Base-by-base conservation (phyloP, 176 grass and related monocot species). In the Juncus inflexus region DNA sequence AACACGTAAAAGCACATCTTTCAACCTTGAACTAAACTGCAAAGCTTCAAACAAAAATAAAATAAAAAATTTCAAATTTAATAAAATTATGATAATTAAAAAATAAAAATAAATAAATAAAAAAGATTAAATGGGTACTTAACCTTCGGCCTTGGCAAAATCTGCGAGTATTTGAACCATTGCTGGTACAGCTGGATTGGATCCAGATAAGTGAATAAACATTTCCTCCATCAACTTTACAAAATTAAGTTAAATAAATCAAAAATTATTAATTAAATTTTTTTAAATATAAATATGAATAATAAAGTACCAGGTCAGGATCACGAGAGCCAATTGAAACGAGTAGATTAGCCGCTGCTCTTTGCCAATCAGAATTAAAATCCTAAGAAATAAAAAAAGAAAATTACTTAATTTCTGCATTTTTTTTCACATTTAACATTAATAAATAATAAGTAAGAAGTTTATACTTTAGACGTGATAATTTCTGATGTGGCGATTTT, bases 141-240 rank as follows among this genome's bases (percentile, higher is more conserved):
- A 66, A 96, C 92, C 92, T 96, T 96, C 92, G 35, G 79, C 74
- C 11, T 70, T 83, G 12, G 92, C 87, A 52, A 89, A 96, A 61
- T 96, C 92, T 80, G 92, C 87, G 75, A 96, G 77, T 83, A 96
- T 96, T 63, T 96, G 92, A 76, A 96, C 70, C 84, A 96, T 91
- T 72, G 92, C 77, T 74, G 88, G 92, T 66, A 89, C 73, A 78
- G 92, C 79, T 81, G 82, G 87, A 83, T 74, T 86, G 74, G 92
- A 78, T 80, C 92, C 92, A 66, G 92, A 83, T 68, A 96, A 77
- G 54, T 96, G 83, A 81, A 96, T 81, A 83, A 96, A 96, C 70
- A 96, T 75, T 74, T 96, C 92, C 58, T 86, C 92, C 92, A 96
- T 83, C 79, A 96, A 84, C 92, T 91, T 77, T 4, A 63, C 62